Evolutionary conservation across 306 rosid species (phyloP), one percentile per base, ranked within the genome.

Genomic region (Coriaria nepalensis): DNA sequence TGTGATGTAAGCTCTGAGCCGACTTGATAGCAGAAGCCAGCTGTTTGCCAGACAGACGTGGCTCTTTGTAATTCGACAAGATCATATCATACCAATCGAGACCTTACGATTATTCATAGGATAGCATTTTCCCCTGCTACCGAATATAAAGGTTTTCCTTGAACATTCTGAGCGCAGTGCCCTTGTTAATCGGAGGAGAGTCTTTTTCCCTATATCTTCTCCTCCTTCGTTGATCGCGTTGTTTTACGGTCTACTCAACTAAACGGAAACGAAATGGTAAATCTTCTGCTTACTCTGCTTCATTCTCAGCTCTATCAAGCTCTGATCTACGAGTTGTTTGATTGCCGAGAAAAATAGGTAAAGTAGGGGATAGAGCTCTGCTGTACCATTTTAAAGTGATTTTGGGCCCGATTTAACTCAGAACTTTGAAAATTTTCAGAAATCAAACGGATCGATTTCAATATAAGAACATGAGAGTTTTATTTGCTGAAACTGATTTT

Each of bases 111-210:
- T 20, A 20, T 20, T 20, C 29, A 20, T 3, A 20, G 29, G 29
- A 20, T 20, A 20, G 29, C 29, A 20, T 20, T 20, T 20, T 20
- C 29, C 29, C 29, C 29, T 1, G 42, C 48, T 52, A 33, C 48
- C 60, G 10, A 39, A 47, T 53, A 47, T 58, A 47, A 58, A 40
- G 8, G 8, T 14, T 20, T 20, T 20, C 9, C 54, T 11, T 40
- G 13, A 40, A 51, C 29, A 20, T 20, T 20, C 29, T 1, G 29
- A 20, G 29, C 48, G 11, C 13, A 10, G 34, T 12, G 40, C 48
- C 34, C 40, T 13, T 55, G 62, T 52, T 47, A 50, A 33, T 55
- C 54, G 62, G 73, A 60, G 67, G 57, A 54, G 37, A 54, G 37
- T 35, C 48, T 9, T 33, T 6, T 35, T 9, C 35, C 61, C 51